These are phyloP conservation scores for Alternaria sp. DNA, from an alignment of 2,329 filamentous ascomycete genomes.

Conservation along the genomic window DNA sequence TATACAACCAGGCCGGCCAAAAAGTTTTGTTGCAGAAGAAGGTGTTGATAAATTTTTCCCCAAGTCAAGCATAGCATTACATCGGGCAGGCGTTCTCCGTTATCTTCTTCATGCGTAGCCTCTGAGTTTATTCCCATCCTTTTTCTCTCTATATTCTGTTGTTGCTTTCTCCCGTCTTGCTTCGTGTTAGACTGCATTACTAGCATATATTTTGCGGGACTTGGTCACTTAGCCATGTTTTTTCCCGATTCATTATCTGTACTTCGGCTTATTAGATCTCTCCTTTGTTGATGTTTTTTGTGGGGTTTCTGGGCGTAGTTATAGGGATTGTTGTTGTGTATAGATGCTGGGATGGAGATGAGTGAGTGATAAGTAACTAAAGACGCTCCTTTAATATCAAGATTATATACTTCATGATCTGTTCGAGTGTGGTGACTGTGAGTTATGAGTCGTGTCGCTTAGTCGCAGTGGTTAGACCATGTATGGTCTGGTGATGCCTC, in stretches of 20 bases:
- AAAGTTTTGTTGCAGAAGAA: not conserved
- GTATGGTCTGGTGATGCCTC: not conserved
- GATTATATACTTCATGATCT: not conserved
- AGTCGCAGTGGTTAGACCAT: not conserved
- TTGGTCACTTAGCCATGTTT: not conserved
- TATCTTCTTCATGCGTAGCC: not conserved
- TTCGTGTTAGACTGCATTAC: slow-evolving; percentile 23
- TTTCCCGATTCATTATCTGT: not conserved
- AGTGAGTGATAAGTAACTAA: not conserved
- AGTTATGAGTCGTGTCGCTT: not conserved
- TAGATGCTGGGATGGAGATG: not conserved
- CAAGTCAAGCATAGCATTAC: slow-evolving; percentile 9
- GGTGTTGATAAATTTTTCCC: not conserved
- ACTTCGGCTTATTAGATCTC: not conserved
- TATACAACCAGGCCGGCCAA: not conserved
- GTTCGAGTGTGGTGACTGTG: not conserved
- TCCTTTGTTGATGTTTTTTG: not conserved
- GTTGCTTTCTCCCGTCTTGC: slow-evolving; percentile 20
- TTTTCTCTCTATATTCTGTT: not conserved
- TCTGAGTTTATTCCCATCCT: not conserved
- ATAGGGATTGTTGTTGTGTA: not conserved
- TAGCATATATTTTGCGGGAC: not conserved
- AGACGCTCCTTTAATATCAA: slow-evolving; percentile 1
- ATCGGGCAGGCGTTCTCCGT: not conserved
- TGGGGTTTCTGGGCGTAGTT: not conserved